Conservation (phyloP, 495 filamentous ascomycete species). For the Aspergillus coremiiformis region DNA sequence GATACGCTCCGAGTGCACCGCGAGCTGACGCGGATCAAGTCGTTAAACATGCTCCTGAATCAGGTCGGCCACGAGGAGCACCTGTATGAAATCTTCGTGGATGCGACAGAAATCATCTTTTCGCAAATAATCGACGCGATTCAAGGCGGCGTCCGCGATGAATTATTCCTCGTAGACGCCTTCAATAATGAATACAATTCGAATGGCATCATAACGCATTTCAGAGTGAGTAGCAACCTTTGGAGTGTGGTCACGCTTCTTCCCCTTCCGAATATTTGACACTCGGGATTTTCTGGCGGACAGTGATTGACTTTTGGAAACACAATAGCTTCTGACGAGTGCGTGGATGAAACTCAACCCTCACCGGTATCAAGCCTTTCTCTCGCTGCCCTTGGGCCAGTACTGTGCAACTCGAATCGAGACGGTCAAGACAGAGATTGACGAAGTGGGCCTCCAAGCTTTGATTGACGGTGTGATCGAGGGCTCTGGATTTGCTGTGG, state of each 20-base stretch:
- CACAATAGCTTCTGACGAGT: constrained; percentile 64
- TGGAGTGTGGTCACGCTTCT: background rate
- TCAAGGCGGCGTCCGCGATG: constrained; percentile 49
- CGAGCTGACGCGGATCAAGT: constrained; percentile 64
- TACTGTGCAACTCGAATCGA: constrained; percentile 70
- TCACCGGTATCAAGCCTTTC: constrained; percentile 61
- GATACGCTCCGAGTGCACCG: constrained; percentile 55
- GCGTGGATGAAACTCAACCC: constrained; percentile 76
- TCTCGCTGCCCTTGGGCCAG: constrained; percentile 54
- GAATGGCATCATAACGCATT: constrained; percentile 66
- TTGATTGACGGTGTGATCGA: constrained; percentile 75
- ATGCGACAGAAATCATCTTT: constrained; percentile 63
- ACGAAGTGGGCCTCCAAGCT: constrained; percentile 72
- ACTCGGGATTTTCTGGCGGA: constrained; percentile 5
- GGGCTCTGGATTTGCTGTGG: constrained; percentile 63
- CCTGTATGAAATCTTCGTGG: constrained; percentile 76
- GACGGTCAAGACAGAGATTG: constrained; percentile 72
- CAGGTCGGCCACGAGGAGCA: constrained; percentile 57
- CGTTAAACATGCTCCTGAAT: constrained; percentile 61
- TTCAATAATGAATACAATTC: constrained; percentile 69
- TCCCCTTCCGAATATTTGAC: background rate
- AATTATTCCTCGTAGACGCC: constrained; percentile 53
- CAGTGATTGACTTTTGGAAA: background rate
- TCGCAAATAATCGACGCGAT: constrained; percentile 46
- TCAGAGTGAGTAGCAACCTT: constrained; percentile 44